Conservation (phyloP, 2,329 filamentous ascomycete genomes). For the Cladosporium sp. region DNA sequence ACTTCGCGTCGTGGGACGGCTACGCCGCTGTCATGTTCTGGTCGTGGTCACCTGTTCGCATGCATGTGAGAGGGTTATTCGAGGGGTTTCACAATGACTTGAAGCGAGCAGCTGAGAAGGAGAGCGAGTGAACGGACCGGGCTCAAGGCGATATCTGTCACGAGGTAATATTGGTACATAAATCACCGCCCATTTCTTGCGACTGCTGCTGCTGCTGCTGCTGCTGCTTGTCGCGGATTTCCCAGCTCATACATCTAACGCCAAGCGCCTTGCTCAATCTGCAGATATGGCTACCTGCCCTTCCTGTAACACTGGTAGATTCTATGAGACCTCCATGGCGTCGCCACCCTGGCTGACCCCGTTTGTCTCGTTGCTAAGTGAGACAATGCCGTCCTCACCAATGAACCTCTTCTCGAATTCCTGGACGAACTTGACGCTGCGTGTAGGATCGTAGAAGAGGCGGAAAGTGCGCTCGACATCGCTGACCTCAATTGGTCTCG, state of each 20-base stretch:
- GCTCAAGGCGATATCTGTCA: not conserved
- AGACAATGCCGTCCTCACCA: constrained; percentile 76
- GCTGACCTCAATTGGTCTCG: constrained; percentile 60
- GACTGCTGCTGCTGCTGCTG: too few relatives aligned
- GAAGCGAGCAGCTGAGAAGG: not conserved
- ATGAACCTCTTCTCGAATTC: constrained; percentile 93
- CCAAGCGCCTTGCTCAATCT: constrained; percentile 7
- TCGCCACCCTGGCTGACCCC: constrained; percentile 45
- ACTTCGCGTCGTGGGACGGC: not conserved
- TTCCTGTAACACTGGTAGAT: not conserved
- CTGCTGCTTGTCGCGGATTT: not conserved
- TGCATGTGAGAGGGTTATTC: not conserved
- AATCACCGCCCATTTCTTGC: not conserved
- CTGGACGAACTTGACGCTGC: constrained; percentile 84
- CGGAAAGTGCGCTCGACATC: constrained; percentile 93
- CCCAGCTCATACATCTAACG: not conserved
- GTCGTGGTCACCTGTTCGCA: not conserved
- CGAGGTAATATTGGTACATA: constrained; percentile 8
- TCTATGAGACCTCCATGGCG: constrained; percentile 63
- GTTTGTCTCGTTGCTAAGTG: constrained; percentile 52
- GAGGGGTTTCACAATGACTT: not conserved
- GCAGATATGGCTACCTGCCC: not conserved
- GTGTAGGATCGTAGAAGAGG: constrained; percentile 84
- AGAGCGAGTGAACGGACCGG: not conserved
- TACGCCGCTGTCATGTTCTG: not conserved